Percentiles rank a stretch among this genome's conserved stretches.
Evolutionary conservation across 179 eudicot genomes (phyloP).

Genomic region (Silene vulgaris): DNA sequence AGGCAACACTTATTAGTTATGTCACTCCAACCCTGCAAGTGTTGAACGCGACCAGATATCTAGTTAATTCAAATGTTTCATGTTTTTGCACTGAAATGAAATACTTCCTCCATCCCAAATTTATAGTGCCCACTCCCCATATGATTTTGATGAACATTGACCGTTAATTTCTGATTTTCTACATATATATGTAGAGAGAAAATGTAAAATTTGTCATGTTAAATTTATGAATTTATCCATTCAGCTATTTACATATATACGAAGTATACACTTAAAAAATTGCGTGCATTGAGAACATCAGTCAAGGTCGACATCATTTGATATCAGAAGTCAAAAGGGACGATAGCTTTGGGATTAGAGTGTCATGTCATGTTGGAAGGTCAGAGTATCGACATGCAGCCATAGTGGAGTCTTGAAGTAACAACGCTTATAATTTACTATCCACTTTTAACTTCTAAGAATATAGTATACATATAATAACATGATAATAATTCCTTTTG

Average conservation of each 20-base stretch:
- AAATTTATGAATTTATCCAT: too few species aligned
- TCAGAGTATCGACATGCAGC: too few species aligned
- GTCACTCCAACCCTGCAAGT: background rate
- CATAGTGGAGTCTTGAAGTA: too few species aligned
- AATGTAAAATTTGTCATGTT: background rate
- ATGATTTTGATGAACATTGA: background rate
- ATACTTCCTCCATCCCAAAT: background rate
- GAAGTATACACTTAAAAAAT: background rate
- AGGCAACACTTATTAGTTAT: constrained; percentile 6
- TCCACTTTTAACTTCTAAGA: background rate
- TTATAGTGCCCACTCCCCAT: background rate
- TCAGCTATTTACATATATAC: too few species aligned
- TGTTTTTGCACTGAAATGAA: background rate
- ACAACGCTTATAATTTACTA: too few species aligned
- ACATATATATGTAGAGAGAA: too few species aligned
- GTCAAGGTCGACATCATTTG: too few species aligned
- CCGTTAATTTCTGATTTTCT: background rate
- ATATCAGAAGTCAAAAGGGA: too few species aligned
- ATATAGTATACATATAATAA: background rate
- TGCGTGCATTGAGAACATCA: too few species aligned
- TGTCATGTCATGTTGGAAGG: too few species aligned
- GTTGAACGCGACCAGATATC: too few species aligned
- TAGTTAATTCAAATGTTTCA: background rate
- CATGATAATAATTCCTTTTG: background rate
- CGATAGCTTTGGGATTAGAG: too few species aligned